Conservation (phyloP, 2,329 filamentous ascomycete species). For the Xylaria sp. region DNA sequence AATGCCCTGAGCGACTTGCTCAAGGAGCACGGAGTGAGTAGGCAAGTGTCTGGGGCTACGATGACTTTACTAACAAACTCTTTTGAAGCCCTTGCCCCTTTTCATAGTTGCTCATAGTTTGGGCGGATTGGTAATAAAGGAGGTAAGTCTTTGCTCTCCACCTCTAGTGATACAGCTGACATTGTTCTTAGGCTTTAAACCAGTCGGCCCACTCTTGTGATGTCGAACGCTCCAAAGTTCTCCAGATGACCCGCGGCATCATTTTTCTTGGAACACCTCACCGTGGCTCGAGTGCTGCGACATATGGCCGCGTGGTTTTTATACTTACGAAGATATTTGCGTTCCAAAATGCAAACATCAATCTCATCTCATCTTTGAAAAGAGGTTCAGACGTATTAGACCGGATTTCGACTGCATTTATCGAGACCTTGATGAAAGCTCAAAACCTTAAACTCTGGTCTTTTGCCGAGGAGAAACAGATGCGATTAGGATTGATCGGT, state of each 20-base stretch:
- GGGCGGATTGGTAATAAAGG: slow-evolving; percentile 13
- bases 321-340: not conserved
- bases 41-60: not conserved
- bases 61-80: not conserved
- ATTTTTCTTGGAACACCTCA: slow-evolving; percentile 6
- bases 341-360: slow-evolving; percentile 1
- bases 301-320: slow-evolving; percentile 2
- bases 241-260: not conserved
- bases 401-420: not conserved
- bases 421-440: not conserved
- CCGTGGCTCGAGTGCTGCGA: slow-evolving; percentile 3
- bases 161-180: not conserved
- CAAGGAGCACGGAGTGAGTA: not conserved
- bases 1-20: not conserved
- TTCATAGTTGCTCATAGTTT: slow-evolving; percentile 11
- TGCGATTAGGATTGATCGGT: not conserved
- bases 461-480: slow-evolving; percentile 1
- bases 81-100: not conserved
- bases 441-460: not conserved
- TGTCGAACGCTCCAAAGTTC: not conserved
- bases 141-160: not conserved
- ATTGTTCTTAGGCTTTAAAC: not conserved
- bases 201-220: not conserved
- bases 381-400: not conserved
- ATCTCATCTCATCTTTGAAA: not conserved